A percentile compares a stretch with the other conserved stretches of the same genome.
Evolutionary conservation across 106 monocot genomes (phyloP).

Genomic region (Dendrobium catenatum): DNA sequence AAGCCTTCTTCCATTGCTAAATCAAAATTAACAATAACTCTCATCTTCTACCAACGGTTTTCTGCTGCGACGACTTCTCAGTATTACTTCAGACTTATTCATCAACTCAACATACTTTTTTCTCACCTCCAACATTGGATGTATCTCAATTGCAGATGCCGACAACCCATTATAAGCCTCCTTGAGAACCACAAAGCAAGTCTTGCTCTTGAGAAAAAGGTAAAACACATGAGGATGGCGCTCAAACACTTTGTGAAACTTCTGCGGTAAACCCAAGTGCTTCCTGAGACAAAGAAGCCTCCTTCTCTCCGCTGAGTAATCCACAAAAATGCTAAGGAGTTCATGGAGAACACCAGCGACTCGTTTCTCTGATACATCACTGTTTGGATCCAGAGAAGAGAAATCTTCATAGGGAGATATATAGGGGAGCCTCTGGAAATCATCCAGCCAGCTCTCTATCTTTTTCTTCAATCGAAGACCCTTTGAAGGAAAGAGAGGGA

Average conservation of each 20-base stretch:
- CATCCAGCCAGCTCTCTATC: constrained; percentile 53
- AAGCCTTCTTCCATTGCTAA: background rate
- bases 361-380: constrained; percentile 56
- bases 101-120: constrained; percentile 61
- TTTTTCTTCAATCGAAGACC: constrained; percentile 71
- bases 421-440: constrained; percentile 56
- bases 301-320: constrained; percentile 71
- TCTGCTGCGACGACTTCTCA: constrained; percentile 38
- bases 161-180: constrained; percentile 45
- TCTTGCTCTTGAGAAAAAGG: constrained; percentile 75
- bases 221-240: constrained; percentile 80
- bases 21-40: background rate
- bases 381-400: constrained; percentile 23
- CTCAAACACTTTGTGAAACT: constrained; percentile 63
- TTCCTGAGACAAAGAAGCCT: constrained; percentile 57
- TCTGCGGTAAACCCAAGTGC: constrained; percentile 60
- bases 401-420: constrained; percentile 66
- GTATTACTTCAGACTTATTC: constrained; percentile 42
- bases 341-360: constrained; percentile 70
- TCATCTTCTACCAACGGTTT: constrained; percentile 13
- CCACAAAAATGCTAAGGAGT: constrained; percentile 55
- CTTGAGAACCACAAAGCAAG: constrained; percentile 83
- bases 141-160: constrained; percentile 36
- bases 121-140: constrained; percentile 52
- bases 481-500: constrained; percentile 72